Base-by-base conservation (phyloP, 176 grass and related monocot genomes). In the Rhipidocladum racemiflorum region DNA sequence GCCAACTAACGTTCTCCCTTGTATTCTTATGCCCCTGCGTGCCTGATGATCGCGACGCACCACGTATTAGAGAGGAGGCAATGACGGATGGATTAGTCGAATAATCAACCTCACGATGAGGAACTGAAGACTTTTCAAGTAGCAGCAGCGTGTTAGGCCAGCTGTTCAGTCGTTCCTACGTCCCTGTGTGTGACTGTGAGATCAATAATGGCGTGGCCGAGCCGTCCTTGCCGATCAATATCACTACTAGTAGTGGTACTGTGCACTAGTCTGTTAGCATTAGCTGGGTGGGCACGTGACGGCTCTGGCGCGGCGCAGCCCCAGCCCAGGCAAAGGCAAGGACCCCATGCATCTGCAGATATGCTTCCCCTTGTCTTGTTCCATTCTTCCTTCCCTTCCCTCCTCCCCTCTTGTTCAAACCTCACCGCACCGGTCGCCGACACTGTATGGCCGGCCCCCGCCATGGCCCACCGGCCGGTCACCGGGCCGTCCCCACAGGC, bases 11-110 rank as follows among this genome's bases (percentile, higher is more conserved):
- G 39, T 6, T 15, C 24, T 25, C 14, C 0, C 32, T 40, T 12
- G 3, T 24, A 7, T 0, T 4, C 3, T 27, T 17, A 25, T 4
- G 43, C 12, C 20, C n/a, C n/a, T 39, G 14, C 30, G 15, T 5
- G 5, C 29, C 4, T 32, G 29, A 60, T 28, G 83, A 85, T 60
- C 51, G 74, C 64, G 74, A 85, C 83, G 74, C 3, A 0, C 25
- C 65, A 15, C 83, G 83, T 50, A 43, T 1, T n/a, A n/a, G 5
- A 7, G 40, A 59, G 55, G 55, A 59, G 56, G 23, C 56, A 4
- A 25, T 1, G 55, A 14, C 16, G 34, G 24, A 54, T 50, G 56
- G 34, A 67, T 76, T 75, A 84, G 40, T 56, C 28, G 28, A 18
- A 21, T 15, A 30, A 45, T 42, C 27, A 11, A 21, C n/a, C 11